phyloP scores from a whole-genome alignment of 768 basidiomycete species.

The button mushroom (Agaricus bisporus) region DNA sequence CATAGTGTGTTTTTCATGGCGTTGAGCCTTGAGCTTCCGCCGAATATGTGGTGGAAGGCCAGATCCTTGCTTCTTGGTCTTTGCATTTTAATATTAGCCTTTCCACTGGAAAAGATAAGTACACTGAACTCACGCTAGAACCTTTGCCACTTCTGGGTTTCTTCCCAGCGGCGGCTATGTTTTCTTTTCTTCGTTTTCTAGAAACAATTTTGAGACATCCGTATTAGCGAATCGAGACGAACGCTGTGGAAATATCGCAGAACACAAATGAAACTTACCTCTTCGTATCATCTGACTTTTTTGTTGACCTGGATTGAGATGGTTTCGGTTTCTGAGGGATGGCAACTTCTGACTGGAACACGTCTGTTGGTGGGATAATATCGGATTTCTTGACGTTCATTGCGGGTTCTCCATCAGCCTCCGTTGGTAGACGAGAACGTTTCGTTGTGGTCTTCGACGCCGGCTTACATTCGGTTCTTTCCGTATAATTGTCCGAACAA shows the following conservation, averaged over 20 bases:
- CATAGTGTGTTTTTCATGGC: background rate
- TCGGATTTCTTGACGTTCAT: background rate
- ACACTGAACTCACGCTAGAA: background rate
- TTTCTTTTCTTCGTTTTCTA: constrained; percentile 31
- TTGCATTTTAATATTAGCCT: background rate
- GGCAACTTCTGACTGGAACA: background rate
- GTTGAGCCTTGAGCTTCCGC: background rate
- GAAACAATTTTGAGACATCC: constrained; percentile 13
- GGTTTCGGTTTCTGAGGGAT: background rate
- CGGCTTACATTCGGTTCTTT: background rate
- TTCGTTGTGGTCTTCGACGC: background rate
- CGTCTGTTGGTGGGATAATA: background rate
- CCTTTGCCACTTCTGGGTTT: background rate
- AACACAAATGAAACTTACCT: background rate
- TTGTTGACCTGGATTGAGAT: background rate
- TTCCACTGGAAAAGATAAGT: background rate
- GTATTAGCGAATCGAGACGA: background rate
- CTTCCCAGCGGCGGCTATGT: constrained; percentile 11
- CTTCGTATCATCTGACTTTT: constrained; percentile 14
- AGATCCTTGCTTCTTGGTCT: background rate
- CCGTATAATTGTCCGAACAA: background rate
- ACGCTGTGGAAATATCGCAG: background rate
- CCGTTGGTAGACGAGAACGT: background rate
- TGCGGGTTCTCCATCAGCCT: background rate
- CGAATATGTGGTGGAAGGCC: background rate